Percentiles rank a stretch among this genome's conserved stretches.
These are phyloP conservation scores for Teratosphaeria nubilosa DNA, from an alignment of 2,329 filamentous ascomycete genomes.

Conservation along the genomic window DNA sequence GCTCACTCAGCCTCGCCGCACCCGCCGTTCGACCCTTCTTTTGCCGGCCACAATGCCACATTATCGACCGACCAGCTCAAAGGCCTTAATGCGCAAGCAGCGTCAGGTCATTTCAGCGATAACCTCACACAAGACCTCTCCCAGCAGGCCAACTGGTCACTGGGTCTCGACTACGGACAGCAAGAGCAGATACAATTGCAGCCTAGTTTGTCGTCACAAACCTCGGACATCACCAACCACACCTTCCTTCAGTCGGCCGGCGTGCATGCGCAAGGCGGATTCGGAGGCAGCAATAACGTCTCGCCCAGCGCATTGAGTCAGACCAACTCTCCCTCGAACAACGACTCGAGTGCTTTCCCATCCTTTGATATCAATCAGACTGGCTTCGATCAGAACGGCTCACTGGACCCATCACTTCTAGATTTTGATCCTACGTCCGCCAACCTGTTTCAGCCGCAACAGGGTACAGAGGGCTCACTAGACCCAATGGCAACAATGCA, in stretches of 20 bases:
- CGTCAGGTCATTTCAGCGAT: constrained; percentile 16
- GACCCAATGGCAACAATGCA: constrained; percentile 42
- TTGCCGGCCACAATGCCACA: constrained; percentile 7
- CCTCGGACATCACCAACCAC: constrained; percentile 30
- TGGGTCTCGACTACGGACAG: constrained; percentile 28
- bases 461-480: constrained; percentile 35
- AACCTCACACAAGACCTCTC: constrained; percentile 37
- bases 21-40: constrained; percentile 13
- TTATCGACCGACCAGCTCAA: constrained; percentile 8
- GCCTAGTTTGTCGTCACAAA: constrained; percentile 19
- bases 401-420: constrained; percentile 51
- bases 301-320: constrained; percentile 15
- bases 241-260: constrained; percentile 29
- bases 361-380: constrained; percentile 42
- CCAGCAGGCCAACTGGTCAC: constrained; percentile 30
- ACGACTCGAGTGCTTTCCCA: constrained; percentile 44
- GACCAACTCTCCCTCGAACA: constrained; percentile 18
- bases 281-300: constrained; percentile 14
- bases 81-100: constrained; percentile 14
- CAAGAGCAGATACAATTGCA: constrained; percentile 10
- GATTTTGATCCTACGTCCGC: constrained; percentile 31
- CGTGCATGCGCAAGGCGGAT: constrained; percentile 41
- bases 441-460: constrained; percentile 30
- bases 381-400: constrained; percentile 46
- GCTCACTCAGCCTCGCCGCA: constrained; percentile 21